These are phyloP conservation scores for Aristolochia californica DNA, from an alignment of 164 flowering plant genomes.

Conservation along the genomic window DNA sequence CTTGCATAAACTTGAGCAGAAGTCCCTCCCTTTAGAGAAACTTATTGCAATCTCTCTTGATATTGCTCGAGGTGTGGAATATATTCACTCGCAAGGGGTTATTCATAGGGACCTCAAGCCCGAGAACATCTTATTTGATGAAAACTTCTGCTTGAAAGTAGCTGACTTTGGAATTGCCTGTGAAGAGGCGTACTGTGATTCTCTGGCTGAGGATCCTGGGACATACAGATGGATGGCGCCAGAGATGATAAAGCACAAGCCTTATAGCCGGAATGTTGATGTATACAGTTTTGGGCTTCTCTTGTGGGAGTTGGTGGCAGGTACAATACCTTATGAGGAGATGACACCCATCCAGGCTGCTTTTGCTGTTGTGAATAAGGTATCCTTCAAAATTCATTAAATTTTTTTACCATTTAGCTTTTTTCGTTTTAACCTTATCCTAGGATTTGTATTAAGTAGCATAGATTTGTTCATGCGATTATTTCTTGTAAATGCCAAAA, in stretches of 20 bases:
- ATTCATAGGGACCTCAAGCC: constrained; percentile 85
- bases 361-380: constrained; percentile 86
- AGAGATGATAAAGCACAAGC: constrained; percentile 75
- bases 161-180: constrained; percentile 97
- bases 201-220: constrained; percentile 73
- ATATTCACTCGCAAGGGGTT: constrained; percentile 77
- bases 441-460: no score
- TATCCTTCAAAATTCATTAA: constrained; percentile 7
- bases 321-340: constrained; percentile 71
- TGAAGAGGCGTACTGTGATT: constrained; percentile 65
- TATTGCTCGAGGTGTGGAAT: constrained; percentile 87
- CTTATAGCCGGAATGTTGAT: constrained; percentile 72
- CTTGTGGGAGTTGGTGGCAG: constrained; percentile 85
- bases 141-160: constrained; percentile 55
- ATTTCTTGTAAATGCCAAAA: no score
- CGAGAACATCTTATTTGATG: constrained; percentile 69
- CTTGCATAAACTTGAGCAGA: constrained; percentile 60
- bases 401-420: no score
- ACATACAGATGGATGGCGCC: constrained; percentile 99
- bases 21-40: constrained; percentile 46
- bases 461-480: no score
- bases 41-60: constrained; percentile 55
- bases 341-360: constrained; percentile 92
- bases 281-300: constrained; percentile 89
- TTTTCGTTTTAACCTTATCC: no score